Base-by-base conservation (phyloP, 2,329 filamentous ascomycete species). In the Aspergillus texensis region DNA sequence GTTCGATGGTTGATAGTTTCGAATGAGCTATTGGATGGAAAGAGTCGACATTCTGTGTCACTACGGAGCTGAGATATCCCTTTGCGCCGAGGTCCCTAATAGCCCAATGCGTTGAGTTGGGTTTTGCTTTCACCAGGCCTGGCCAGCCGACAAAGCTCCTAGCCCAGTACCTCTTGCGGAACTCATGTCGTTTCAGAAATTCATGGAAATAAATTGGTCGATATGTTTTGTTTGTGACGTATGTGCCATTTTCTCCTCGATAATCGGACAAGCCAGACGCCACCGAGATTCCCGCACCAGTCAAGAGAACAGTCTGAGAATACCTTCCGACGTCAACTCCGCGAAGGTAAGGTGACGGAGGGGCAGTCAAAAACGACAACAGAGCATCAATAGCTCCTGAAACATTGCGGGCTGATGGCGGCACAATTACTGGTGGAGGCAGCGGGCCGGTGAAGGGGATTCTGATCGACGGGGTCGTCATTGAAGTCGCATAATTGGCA, bases 41-140 rank as follows among this genome's bases (percentile, higher is more conserved):
- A 2, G 93, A 97, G 79, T 99, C 95, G 58, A 99, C 95, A 74
- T 98, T 98, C 76, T 99, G 95, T 46, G 95, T 98, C 69, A 99
- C 88, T 63, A 97, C 91, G 59, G 83, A 87, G 62, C 85, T 86
- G 48, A 97, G 82, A 57, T 93, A 79, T 2, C 93, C 94, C 68
- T 95, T 81, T 5, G 85, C 78, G 3, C 88, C 91, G 41, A 98
- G 81, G 67, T 90, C 85, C 58, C 86, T 84, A 62, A 98, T 86
- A 2, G 94, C 93, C 74, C 86, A 84, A 79, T 99, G 95, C 2
- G 89, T 89, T 3, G 82, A 80, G 74, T 98, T 98, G 14, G 94
- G 94, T 62, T 81, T 82, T n/a, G 93, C 92, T 65, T 88, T 89
- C 72, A 91, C 82, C 68, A 98, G 81, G 52, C 88, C 93, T 4